Evolutionary conservation across 345 rosid species (phyloP), one percentile per base, ranked within the genome.

Genomic region (Brassica rapa): DNA sequence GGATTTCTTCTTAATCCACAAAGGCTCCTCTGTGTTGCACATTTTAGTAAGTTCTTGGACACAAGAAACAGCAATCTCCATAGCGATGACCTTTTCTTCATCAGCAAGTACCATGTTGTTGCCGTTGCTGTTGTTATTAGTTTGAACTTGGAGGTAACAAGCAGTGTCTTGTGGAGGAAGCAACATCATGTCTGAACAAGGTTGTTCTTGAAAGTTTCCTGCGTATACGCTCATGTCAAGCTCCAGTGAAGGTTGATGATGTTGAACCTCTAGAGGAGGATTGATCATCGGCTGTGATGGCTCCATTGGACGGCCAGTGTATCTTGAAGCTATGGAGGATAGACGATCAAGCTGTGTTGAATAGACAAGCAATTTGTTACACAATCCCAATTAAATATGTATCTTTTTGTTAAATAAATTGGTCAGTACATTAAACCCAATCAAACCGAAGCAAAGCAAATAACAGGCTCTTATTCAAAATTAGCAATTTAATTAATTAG

Each of bases 201-300:
- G 11, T 4, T 85, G 74, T 68, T 84, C 94, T 6, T 53, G 66
- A 77, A 87, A 85, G 66, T 76, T 86, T 78, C 85, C 87, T 4
- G 88, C 77, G 70, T 84, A 91, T 1, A 85, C 85, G 66, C 85
- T 89, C 95, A 92, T 92, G 62, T 92, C 97, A 79, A 94, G 85
- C 39, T 92, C 95, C 60, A 91, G 67, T 2, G 93, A 89, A 33
- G 91, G 86, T 8, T 86, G 86, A 32, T 86, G 76, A 3, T 86
- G 61, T 5, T 79, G 81, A 24, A 83, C 69, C 10, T 78, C 81
- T 2, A 70, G 29, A 77, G 86, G 77, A 14, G 87, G 73, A 4
- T 84, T 81, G 21, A 87, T 56, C 5, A 87, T 70, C n/a, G 86
- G 68, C 25, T 84, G 85, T 51, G 85, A 76, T 53, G 82, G 49